Evolutionary conservation across 140 eudicot species (phyloP), one percentile per base, ranked within the genome.

Genomic region (Stevia rebaudiana): DNA sequence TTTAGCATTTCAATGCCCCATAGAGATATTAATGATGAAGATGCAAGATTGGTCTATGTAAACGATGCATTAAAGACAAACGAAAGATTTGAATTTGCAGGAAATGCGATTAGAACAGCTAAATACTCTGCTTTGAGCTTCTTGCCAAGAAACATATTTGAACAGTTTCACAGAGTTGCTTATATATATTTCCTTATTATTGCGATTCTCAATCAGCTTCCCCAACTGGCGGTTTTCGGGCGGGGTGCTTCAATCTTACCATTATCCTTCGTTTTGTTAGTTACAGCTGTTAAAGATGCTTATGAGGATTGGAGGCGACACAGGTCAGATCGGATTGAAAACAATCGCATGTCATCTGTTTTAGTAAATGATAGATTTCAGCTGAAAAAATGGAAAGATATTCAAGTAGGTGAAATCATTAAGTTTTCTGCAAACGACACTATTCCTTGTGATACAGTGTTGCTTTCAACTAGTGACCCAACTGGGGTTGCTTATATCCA

Each of bases 101-200:
- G 96, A 30, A 92, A 92, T 72, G 88, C 96, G 0, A 81, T 88
- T 56, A 86, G 83, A 43, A 92, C 98, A 10, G 78, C 84, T 1
- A 92, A 92, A 60, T 92, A 92, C 74, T 82, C 96, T 2, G 30
- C 81, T 68, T 49, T 88, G 3, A 84, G 95, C 37, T 92, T 92
- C 84, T 74, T 92, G 79, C 98, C 98, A n/a, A 55, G 91, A 37
- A 92, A 92, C 60, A 59, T 92, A 61, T 92, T 92, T 74, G 98
- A 92, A 56, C 98, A 92, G 85, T 91, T 91, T 69, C 98, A 85
- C 52, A 82, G 98, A 77, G 94, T 91, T 56, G 98, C 98, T 0
- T 91, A 91, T 40, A 68, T 91, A 52, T 91, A 91, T 73, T 91
- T 91, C 72, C 95, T 91, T 51, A 80, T 83, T 23, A 91, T 91